Evolutionary conservation across 1,284 basidiomycete species (phyloP).

Genomic region (Athelia psychrophila): DNA sequence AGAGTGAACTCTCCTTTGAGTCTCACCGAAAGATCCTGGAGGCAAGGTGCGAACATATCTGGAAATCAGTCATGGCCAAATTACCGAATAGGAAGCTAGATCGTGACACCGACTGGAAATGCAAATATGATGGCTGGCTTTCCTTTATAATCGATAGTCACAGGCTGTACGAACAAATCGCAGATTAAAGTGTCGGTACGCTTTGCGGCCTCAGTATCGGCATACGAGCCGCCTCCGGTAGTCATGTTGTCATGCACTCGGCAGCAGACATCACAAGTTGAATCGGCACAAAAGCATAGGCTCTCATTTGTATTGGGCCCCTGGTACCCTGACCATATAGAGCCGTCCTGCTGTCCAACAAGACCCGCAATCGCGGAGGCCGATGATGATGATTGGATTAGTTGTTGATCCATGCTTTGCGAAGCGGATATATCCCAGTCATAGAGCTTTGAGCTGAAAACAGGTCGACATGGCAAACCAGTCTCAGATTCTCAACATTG

Average conservation of each 20-base stretch:
- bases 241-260: no score
- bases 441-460: background rate
- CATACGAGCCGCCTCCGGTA: slow-evolving; percentile 12
- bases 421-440: background rate
- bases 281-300: no score
- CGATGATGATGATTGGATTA: background rate
- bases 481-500: background rate
- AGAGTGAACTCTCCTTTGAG: slow-evolving; percentile 64
- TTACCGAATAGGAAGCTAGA: background rate
- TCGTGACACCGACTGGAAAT: slow-evolving; percentile 12
- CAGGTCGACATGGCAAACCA: background rate
- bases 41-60: slow-evolving; percentile 2
- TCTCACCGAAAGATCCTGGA: slow-evolving; percentile 69
- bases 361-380: background rate
- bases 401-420: background rate
- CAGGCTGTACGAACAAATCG: background rate
- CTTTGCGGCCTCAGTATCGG: slow-evolving; percentile 2
- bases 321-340: no score
- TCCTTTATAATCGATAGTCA: background rate
- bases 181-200: background rate
- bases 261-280: no score
- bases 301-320: no score
- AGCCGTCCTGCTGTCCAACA: background rate
- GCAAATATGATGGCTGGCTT: background rate
- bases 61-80: background rate